Percentiles rank a stretch among this genome's conserved stretches.
Evolutionary conservation across 2,329 filamentous ascomycete species (phyloP).

Genomic region (Neofusicoccum umdonicola): DNA sequence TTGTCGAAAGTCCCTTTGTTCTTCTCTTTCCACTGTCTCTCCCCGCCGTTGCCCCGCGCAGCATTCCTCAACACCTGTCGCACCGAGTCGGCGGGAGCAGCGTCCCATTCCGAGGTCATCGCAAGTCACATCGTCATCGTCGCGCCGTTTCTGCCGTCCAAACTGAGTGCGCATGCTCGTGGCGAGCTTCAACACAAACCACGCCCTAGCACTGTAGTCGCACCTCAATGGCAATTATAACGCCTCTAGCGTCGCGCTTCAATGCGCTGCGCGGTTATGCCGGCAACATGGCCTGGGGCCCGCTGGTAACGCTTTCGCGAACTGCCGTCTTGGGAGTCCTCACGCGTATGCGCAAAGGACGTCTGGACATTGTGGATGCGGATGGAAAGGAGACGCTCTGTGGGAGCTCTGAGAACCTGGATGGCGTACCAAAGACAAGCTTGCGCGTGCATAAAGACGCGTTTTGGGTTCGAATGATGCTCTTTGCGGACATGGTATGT

Average conservation of each 20-base stretch:
- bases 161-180: background rate
- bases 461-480: conserved; percentile 67
- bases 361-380: conserved; percentile 45
- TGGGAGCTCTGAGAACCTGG: conserved; percentile 33
- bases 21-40: background rate
- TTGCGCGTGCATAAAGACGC: conserved; percentile 62
- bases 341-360: conserved; percentile 45
- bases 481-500: conserved; percentile 69
- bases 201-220: background rate
- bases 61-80: background rate
- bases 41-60: background rate
- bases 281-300: conserved; percentile 48
- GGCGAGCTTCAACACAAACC: background rate
- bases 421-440: conserved; percentile 49
- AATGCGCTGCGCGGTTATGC: conserved; percentile 42
- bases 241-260: conserved; percentile 37
- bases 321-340: conserved; percentile 47
- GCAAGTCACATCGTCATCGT: background rate
- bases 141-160: background rate
- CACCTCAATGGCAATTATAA: conserved; percentile 34
- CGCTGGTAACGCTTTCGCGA: conserved; percentile 47
- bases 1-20: background rate
- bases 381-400: conserved; percentile 45
- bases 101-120: background rate
- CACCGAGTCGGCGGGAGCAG: background rate